Percentiles rank a stretch among this genome's conserved stretches.
phyloP scores from a whole-genome alignment of 495 filamentous ascomycete genomes.

The Lasiosphaeris hirsuta region DNA sequence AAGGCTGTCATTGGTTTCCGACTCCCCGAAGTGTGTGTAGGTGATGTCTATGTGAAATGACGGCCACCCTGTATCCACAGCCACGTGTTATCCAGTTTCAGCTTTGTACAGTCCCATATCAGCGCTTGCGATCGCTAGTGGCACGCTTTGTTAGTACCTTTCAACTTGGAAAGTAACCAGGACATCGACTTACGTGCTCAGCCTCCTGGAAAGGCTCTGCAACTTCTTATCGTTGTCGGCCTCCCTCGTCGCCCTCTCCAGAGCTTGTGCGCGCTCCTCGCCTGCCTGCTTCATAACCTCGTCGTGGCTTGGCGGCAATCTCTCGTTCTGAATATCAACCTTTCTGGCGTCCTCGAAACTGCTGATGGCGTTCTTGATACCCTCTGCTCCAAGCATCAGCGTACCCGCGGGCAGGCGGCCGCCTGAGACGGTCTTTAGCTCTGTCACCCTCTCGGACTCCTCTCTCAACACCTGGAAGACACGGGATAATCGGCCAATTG shows the following conservation, averaged over 20 bases:
- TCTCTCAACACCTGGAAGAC: slow-evolving; percentile 98
- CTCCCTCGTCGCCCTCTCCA: slow-evolving; percentile 78
- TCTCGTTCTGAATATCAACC: slow-evolving; percentile 96
- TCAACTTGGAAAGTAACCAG: not conserved
- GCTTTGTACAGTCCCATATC: slow-evolving; percentile 5
- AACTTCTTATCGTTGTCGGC: slow-evolving; percentile 88
- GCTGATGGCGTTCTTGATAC: slow-evolving; percentile 98
- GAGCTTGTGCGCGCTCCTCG: slow-evolving; percentile 72
- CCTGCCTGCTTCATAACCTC: slow-evolving; percentile 79
- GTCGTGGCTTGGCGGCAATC: slow-evolving; percentile 85
- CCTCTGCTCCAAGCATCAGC: slow-evolving; percentile 95
- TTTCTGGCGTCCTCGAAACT: slow-evolving; percentile 97
- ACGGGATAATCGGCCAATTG: slow-evolving; percentile 92
- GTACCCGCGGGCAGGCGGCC: slow-evolving; percentile 92
- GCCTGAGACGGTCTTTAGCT: slow-evolving; percentile 94
- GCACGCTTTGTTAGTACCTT: not conserved
- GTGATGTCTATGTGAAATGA: not conserved
- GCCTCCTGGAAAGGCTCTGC: slow-evolving; percentile 77
- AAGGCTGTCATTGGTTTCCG: not conserved
- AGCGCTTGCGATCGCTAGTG: slow-evolving; percentile 32
- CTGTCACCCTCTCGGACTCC: slow-evolving; percentile 93
- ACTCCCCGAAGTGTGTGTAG: not conserved
- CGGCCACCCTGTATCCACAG: not conserved
- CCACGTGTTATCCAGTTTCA: not conserved
- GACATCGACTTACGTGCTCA: slow-evolving; percentile 81